Evolutionary conservation across 352 stramenopile species (phyloP).

Genomic region (Globisporangium mamillatum): DNA sequence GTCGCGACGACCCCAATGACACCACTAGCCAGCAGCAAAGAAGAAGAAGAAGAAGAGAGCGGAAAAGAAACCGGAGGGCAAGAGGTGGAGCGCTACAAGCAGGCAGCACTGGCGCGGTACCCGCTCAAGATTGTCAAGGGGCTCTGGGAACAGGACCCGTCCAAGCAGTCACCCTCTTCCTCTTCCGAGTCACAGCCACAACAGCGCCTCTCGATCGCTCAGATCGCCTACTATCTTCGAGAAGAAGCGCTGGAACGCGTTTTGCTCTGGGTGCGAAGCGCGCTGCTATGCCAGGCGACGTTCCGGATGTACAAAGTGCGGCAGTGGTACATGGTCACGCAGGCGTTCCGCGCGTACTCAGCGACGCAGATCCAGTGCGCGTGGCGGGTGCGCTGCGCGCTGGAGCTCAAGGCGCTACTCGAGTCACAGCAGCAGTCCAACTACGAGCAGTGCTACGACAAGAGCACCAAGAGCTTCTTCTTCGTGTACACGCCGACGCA

Average conservation of each 20-base stretch:
- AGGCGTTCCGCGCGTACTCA: constrained; percentile 29
- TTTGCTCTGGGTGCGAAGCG: constrained; percentile 47
- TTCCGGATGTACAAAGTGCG: constrained; percentile 61
- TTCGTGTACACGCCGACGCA: constrained; percentile 66
- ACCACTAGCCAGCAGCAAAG: not conserved
- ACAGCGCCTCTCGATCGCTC: constrained; percentile 41
- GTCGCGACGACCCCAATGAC: constrained; percentile 24
- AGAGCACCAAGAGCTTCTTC: constrained; percentile 49
- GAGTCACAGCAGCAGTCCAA: constrained; percentile 58
- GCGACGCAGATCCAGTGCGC: constrained; percentile 57
- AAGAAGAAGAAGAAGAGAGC: not conserved
- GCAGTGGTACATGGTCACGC: constrained; percentile 46
- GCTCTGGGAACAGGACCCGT: constrained; percentile 55
- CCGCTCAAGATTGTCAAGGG: constrained; percentile 37
- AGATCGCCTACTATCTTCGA: constrained; percentile 70
- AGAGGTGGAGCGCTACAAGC: constrained; percentile 24
- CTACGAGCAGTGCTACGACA: constrained; percentile 70
- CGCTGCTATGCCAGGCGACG: constrained; percentile 42
- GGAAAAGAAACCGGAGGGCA: not conserved
- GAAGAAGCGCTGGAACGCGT: constrained; percentile 54
- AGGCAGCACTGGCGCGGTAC: constrained; percentile 36
- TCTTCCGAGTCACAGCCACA: not conserved
- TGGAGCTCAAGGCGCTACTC: constrained; percentile 35
- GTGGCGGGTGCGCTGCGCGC: constrained; percentile 40
- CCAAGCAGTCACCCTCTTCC: constrained; percentile 1